These are phyloP conservation scores for Prosopis cineraria DNA, from an alignment of 306 rosid species.

Conservation along the genomic window DNA sequence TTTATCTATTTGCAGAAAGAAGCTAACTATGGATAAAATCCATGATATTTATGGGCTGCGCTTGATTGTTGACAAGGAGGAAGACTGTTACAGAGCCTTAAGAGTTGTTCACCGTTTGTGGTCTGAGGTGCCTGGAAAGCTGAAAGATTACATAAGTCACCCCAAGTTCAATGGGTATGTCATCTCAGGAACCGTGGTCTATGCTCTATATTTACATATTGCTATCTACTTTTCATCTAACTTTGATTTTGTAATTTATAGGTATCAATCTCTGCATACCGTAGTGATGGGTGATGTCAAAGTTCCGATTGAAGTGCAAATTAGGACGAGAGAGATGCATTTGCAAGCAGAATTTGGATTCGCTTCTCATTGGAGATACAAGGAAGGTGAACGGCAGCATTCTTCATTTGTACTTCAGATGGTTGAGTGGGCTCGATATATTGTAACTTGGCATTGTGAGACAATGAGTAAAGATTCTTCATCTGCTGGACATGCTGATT, in stretches of 20 bases:
- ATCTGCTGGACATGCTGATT: slow-evolving; percentile 50
- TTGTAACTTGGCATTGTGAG: slow-evolving; percentile 96
- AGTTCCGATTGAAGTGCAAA: slow-evolving; percentile 87
- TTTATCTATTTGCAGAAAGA: slow-evolving; percentile 66
- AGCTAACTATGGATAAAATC: slow-evolving; percentile 76
- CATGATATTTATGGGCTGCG: slow-evolving; percentile 95
- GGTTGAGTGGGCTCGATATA: slow-evolving; percentile 99
- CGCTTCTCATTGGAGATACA: slow-evolving; percentile 99
- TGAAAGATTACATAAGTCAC: slow-evolving; percentile 77
- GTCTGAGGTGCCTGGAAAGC: slow-evolving; percentile 84
- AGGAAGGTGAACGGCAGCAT: slow-evolving; percentile 89
- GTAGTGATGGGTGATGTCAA: slow-evolving; percentile 85
- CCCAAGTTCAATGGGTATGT: slow-evolving; percentile 95
- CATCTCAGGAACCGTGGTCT: neutral
- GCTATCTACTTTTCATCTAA: slow-evolving; percentile 27
- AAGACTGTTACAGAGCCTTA: slow-evolving; percentile 85
- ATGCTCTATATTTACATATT: slow-evolving; percentile 3
- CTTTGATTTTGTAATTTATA: slow-evolving; percentile 31
- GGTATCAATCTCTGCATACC: slow-evolving; percentile 91
- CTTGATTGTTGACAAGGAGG: slow-evolving; percentile 86
- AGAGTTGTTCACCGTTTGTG: slow-evolving; percentile 72
- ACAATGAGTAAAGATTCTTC: slow-evolving; percentile 72
- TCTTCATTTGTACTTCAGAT: slow-evolving; percentile 92
- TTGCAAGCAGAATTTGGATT: slow-evolving; percentile 95
- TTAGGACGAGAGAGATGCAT: slow-evolving; percentile 94